Conservation (phyloP, 176 grass and related monocot species). For the Bothriochloa decipiens region DNA sequence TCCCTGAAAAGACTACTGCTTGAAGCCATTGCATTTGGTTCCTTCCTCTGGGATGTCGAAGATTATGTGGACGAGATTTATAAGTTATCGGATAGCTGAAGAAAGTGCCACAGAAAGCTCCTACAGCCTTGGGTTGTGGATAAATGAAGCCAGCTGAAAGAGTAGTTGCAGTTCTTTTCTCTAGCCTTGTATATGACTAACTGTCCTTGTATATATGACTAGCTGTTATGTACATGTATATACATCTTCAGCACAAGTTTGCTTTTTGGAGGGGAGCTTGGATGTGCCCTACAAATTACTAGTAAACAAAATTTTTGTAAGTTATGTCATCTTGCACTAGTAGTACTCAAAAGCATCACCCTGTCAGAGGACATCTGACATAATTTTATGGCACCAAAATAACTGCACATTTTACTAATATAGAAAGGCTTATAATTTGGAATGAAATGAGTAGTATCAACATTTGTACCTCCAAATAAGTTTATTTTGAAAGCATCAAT, state of each 20-base stretch:
- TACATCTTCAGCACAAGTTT: neutral
- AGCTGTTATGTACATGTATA: slow-evolving; percentile 22
- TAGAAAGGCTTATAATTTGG: neutral
- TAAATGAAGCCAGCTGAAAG: slow-evolving; percentile 1
- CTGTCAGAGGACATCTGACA: neutral
- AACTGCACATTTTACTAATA: neutral
- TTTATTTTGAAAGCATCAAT: no score
- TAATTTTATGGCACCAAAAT: slow-evolving; percentile 6
- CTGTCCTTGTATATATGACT: slow-evolving; percentile 21
- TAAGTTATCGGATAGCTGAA: slow-evolving; percentile 50
- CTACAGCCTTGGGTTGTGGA: slow-evolving; percentile 29
- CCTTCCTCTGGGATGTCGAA: slow-evolving; percentile 72
- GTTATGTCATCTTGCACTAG: neutral
- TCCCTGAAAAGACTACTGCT: slow-evolving; percentile 58
- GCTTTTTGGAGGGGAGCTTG: neutral
- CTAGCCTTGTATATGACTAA: neutral
- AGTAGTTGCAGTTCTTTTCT: neutral
- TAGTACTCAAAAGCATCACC: neutral
- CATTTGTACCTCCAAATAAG: neutral
- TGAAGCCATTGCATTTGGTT: slow-evolving; percentile 77
- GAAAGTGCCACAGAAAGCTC: neutral
- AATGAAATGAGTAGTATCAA: neutral
- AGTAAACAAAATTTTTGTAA: neutral
- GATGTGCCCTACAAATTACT: neutral
- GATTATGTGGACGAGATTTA: slow-evolving; percentile 21